A percentile compares a stretch with the other conserved stretches of the same genome.
Evolutionary conservation across 2,329 filamentous ascomycete genomes (phyloP).

Genomic region (Zymoseptoria ardabiliae): DNA sequence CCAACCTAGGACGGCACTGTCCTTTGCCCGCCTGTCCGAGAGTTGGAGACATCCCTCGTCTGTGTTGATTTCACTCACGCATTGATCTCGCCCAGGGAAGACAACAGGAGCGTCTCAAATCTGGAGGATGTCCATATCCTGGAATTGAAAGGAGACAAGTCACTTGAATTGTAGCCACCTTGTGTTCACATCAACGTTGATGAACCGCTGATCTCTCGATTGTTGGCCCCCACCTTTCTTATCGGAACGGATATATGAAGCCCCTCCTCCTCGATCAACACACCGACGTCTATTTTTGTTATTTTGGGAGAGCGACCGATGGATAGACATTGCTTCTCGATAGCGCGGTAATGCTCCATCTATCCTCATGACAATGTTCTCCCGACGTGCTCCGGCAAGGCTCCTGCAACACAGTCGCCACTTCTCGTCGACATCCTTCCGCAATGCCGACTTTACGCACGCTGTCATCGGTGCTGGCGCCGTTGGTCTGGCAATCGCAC

Average conservation of each 20-base stretch:
- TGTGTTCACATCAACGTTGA: background rate
- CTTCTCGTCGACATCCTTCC: conserved; percentile 39
- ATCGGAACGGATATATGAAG: background rate
- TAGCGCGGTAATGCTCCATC: background rate
- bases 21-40: background rate
- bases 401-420: conserved; percentile 12
- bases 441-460: conserved; percentile 55
- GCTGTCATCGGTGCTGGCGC: conserved; percentile 63
- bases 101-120: too few species aligned
- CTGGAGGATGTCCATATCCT: too few species aligned
- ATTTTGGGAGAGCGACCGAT: background rate
- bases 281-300: background rate
- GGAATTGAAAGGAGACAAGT: background rate
- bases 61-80: background rate
- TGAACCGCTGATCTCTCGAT: background rate
- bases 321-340: background rate
- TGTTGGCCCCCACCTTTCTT: background rate
- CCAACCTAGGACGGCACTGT: background rate
- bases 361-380: conserved; percentile 5
- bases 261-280: too few species aligned
- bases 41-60: background rate
- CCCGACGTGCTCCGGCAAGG: background rate
- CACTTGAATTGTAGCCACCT: background rate
- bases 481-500: conserved; percentile 73
- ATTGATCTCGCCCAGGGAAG: too few species aligned